These are phyloP conservation scores for Ogataea pilisensis DNA, from an alignment of 805 yeast species.

Conservation along the genomic window DNA sequence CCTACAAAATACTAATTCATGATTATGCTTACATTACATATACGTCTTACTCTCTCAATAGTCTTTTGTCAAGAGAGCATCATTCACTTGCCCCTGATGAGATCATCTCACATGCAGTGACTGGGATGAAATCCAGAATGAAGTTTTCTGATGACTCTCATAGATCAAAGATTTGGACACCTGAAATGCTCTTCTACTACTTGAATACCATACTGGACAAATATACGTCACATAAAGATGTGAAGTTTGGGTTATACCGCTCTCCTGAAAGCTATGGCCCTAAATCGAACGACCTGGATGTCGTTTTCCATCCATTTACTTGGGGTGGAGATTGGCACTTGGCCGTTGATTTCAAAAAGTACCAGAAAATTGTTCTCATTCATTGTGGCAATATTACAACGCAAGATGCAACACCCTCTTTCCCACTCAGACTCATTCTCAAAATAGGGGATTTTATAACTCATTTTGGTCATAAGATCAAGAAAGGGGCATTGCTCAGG, in stretches of 20 bases:
- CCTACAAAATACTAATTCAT: too few relatives aligned
- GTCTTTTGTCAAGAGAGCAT: slow-evolving; percentile 22
- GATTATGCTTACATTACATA: not conserved
- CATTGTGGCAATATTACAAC: slow-evolving; percentile 22
- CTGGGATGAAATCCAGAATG: slow-evolving; percentile 25
- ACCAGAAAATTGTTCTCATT: slow-evolving; percentile 23
- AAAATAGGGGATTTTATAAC: slow-evolving; percentile 26
- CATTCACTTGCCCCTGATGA: slow-evolving; percentile 25
- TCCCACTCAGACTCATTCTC: slow-evolving; percentile 23
- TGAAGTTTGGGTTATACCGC: slow-evolving; percentile 21
- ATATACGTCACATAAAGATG: slow-evolving; percentile 10
- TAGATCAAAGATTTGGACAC: slow-evolving; percentile 23
- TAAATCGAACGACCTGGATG: slow-evolving; percentile 11
- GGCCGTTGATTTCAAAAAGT: slow-evolving; percentile 26
- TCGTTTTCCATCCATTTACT: slow-evolving; percentile 29
- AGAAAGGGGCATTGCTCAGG: slow-evolving; percentile 24
- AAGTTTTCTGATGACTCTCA: slow-evolving; percentile 28
- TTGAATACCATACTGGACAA: slow-evolving; percentile 26
- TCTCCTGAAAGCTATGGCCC: slow-evolving; percentile 27
- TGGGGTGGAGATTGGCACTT: slow-evolving; percentile 32
- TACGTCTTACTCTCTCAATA: slow-evolving; percentile 1
- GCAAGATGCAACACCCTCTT: slow-evolving; percentile 3
- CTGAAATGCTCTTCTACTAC: slow-evolving; percentile 29
- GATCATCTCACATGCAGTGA: slow-evolving; percentile 18
- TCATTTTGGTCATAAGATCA: slow-evolving; percentile 25